These are phyloP conservation scores for Podospora didyma DNA, from an alignment of 495 filamentous ascomycete species.

Conservation along the genomic window DNA sequence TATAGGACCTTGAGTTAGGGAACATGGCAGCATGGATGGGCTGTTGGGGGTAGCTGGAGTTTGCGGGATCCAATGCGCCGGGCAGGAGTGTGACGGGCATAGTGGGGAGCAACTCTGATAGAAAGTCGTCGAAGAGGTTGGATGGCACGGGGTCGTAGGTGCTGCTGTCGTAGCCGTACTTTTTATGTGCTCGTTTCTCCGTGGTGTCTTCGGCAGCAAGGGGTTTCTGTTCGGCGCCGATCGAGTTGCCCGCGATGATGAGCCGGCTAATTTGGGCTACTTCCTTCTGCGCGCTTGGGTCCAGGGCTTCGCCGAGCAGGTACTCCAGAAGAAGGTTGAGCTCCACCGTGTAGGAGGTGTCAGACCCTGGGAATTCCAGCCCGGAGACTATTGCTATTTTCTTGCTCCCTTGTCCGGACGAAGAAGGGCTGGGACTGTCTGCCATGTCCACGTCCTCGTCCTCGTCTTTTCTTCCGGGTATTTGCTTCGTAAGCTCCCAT, in stretches of 20 bases:
- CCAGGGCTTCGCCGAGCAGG: conserved; percentile 76
- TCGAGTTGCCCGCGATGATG: conserved; percentile 88
- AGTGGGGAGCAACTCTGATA: conserved; percentile 73
- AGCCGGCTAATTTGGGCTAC: conserved; percentile 73
- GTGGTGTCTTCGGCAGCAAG: conserved; percentile 28
- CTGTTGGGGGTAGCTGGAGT: conserved; percentile 75
- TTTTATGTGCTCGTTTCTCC: conserved; percentile 53
- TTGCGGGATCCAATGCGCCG: conserved; percentile 72
- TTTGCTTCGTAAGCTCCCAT: conserved; percentile 55
- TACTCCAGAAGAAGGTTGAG: conserved; percentile 81
- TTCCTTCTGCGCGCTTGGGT: conserved; percentile 50
- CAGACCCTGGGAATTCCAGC: conserved; percentile 71
- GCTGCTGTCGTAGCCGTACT: conserved; percentile 90
- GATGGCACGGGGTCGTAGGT: conserved; percentile 83
- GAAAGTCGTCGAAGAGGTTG: conserved; percentile 75
- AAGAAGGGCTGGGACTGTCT: conserved; percentile 28
- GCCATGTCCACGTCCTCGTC: conserved; percentile 42
- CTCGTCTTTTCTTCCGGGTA: conserved; percentile 21
- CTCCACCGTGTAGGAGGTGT: conserved; percentile 62
- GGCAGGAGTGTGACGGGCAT: conserved; percentile 79
- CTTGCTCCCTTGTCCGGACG: conserved; percentile 32
- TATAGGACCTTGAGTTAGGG: conserved; percentile 65
- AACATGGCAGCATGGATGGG: conserved; percentile 82
- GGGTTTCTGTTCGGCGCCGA: conserved; percentile 45
- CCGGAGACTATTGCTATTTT: conserved; percentile 91